Base-by-base conservation (phyloP, 2,329 filamentous ascomycete species). In the Ophiostoma sp. region DNA sequence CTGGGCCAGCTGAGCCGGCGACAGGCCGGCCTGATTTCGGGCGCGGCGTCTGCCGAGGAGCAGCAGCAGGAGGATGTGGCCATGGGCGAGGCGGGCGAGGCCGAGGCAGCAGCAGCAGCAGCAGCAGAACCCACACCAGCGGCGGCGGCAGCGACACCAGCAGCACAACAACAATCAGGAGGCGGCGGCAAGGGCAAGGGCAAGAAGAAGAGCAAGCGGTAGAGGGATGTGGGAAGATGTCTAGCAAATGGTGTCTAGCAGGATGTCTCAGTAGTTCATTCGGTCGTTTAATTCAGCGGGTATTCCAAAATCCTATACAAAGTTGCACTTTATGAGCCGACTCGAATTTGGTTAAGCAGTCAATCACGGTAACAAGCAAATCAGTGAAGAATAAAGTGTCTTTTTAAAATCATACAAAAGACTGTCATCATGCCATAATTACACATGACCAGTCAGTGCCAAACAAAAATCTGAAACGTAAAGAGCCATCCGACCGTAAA, bases 1-100 rank as follows among this genome's bases (percentile, higher is more conserved):
- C 79, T 99, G 73, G 93, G 93, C 0, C 85, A 87, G 71, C 80
- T 97, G 74, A 92, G 90, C n/a, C 85, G 88, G 69, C 86, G 84
- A 71, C 89, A 91, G 83, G 87, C 86, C 17, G 87, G 84, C 44
- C 77, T 89, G 74, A 81, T 83, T 68, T 74, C 74, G 36, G 75
- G 76, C 66, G 76, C 78, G 57, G 83, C 79, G 74, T 75, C 76
- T 6, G 82, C 82, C 79, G 76, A 74, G 15, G 83, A 84, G 72
- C 79, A 71, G 44, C 15, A 60, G 68, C 13, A 54, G 68, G 71
- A 72, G 69, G 72, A 74, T 73, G 76, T 76, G 69, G 78, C 66
- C 6, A 73, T 73, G 73, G 74, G 75, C 44, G 77, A 77, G 69
- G 79, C 79, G 17, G 64, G 70, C 17, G 68, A 72, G 3, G 39